A percentile compares a stretch with the other conserved stretches of the same genome.
Conservation (phyloP, 805 yeast species). For the Saccharomycopsis fodiens region DNA sequence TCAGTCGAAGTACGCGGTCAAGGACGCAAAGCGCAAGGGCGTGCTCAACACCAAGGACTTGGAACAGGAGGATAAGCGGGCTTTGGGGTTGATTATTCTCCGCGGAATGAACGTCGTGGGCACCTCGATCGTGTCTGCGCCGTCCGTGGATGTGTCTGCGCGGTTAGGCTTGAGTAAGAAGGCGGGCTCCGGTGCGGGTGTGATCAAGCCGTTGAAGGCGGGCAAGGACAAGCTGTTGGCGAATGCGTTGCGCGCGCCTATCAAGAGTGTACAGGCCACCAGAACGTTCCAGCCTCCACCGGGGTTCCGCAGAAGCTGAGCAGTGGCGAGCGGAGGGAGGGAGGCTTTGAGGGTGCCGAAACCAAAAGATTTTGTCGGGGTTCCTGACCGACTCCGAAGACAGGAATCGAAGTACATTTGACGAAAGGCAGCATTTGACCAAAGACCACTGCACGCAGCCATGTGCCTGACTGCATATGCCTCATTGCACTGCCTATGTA, state of each 20-base stretch:
- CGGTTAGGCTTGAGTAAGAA: constrained; percentile 13
- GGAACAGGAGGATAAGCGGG: constrained; percentile 59
- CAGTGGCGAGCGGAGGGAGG: neutral
- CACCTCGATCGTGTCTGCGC: constrained; percentile 28
- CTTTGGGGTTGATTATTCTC: constrained; percentile 72
- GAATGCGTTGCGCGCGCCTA: constrained; percentile 25
- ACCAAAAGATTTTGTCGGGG: too few species aligned
- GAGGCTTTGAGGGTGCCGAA: neutral
- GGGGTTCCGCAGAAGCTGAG: constrained; percentile 29
- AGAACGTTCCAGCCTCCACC: constrained; percentile 43
- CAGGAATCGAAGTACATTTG: too few species aligned
- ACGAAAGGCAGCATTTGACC: too few species aligned
- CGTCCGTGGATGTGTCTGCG: constrained; percentile 24
- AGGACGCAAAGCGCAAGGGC: constrained; percentile 28
- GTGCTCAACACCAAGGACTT: constrained; percentile 32
- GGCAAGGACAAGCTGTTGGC: constrained; percentile 17
- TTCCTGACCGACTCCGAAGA: too few species aligned
- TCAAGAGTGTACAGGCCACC: constrained; percentile 28
- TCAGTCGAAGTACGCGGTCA: constrained; percentile 36
- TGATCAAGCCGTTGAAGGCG: constrained; percentile 26
- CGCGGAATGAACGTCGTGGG: constrained; percentile 83
- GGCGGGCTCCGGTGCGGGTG: constrained; percentile 26
- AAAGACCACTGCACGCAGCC: too few species aligned
- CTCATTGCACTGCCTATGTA: too few species aligned
- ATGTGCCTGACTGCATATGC: too few species aligned